These are phyloP conservation scores for Solanum chacoense DNA, from an alignment of 305 asterid species.

Conservation along the genomic window DNA sequence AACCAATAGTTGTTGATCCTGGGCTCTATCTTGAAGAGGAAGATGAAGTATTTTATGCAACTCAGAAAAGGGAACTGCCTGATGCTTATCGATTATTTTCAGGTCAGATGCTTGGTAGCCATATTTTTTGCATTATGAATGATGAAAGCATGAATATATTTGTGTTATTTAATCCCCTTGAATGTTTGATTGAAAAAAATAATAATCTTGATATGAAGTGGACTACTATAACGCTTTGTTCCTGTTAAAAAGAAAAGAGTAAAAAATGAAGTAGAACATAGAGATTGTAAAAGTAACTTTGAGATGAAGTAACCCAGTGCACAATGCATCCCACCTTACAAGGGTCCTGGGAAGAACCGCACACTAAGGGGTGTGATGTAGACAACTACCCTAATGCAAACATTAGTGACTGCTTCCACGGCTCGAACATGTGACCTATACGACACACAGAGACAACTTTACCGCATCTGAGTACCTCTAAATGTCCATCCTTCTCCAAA, in stretches of 20 bases:
- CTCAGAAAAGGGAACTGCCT: constrained; percentile 73
- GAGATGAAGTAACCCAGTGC: not conserved
- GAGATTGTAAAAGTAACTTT: not conserved
- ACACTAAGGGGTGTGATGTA: not conserved
- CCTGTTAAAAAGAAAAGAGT: not conserved
- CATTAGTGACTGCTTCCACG: not conserved
- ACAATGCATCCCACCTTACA: not conserved
- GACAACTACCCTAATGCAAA: not conserved
- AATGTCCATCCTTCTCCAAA: not conserved
- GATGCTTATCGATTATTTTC: constrained; percentile 69
- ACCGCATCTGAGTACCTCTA: not conserved
- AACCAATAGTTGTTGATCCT: constrained; percentile 84
- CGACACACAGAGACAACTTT: not conserved
- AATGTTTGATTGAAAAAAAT: not conserved
- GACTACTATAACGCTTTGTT: not conserved
- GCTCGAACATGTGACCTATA: not conserved
- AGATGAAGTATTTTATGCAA: constrained; percentile 59
- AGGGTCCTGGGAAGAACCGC: not conserved
- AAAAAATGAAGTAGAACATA: not conserved
- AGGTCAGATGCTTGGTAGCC: constrained; percentile 25
- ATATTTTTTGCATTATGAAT: not conserved
- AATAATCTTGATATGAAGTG: not conserved
- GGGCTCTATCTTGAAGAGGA: constrained; percentile 59
- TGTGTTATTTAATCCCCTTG: not conserved
- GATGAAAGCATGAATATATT: not conserved